These are phyloP conservation scores for Tirmania nivea DNA, from an alignment of 495 filamentous ascomycete genomes.

Conservation along the genomic window DNA sequence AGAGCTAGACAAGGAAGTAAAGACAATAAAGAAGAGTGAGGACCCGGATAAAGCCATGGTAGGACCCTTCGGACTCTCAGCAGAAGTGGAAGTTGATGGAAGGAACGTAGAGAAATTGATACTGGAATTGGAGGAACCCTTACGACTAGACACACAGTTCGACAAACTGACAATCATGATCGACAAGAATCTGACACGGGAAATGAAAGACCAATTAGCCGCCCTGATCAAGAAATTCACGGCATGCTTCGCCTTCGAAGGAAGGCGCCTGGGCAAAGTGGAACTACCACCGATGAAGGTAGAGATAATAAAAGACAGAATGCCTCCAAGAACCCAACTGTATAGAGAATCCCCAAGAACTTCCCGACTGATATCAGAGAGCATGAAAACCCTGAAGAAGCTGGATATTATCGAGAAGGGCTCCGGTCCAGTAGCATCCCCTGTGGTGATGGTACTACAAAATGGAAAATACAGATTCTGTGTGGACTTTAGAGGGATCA, in stretches of 20 bases:
- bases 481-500: background rate
- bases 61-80: background rate
- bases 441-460: background rate
- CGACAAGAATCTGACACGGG: background rate
- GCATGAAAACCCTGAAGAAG: background rate
- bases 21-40: background rate
- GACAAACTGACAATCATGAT: background rate
- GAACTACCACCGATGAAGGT: background rate
- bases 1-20: too few relatives aligned
- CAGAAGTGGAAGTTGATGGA: background rate
- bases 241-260: background rate
- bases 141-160: background rate
- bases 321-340: background rate
- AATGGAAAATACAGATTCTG: slow-evolving; percentile 1
- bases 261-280: background rate
- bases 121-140: background rate
- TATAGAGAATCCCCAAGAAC: background rate
- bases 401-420: background rate
- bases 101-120: background rate
- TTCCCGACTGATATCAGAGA: background rate
- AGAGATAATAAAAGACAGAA: background rate
- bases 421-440: background rate
- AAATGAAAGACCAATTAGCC: background rate
- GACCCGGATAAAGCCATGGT: background rate
- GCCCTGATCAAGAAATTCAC: background rate